Percentiles rank a stretch among this genome's conserved stretches.
Conservation (phyloP, 1,139 yeast species). For the Hemisphaericaspora lyxosophila region DNA sequence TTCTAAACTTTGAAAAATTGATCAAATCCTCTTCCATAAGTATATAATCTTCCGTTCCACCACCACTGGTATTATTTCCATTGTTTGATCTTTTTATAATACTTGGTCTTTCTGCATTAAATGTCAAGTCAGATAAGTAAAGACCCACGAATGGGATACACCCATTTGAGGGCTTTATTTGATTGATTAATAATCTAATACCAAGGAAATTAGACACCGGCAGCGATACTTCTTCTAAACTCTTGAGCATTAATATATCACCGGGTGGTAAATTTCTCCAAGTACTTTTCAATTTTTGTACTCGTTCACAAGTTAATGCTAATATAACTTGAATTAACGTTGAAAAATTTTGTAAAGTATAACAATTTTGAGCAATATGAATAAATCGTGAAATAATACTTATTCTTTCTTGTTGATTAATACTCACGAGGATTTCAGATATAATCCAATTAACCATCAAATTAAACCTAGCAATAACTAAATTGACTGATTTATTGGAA, state of each 20-base stretch:
- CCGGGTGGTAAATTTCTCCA: conserved; percentile 66
- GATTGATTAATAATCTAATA: conserved; percentile 62
- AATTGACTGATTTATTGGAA: conserved; percentile 67
- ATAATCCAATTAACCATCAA: conserved; percentile 90
- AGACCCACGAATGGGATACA: conserved; percentile 89
- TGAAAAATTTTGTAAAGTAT: conserved; percentile 73
- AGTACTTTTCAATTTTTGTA: conserved; percentile 63
- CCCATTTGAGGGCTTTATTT: conserved; percentile 68
- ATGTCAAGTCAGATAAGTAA: conserved; percentile 77
- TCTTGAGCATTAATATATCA: conserved; percentile 62
- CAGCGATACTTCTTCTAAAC: conserved; percentile 61
- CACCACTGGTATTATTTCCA: conserved; percentile 4
- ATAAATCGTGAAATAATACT: conserved; percentile 75
- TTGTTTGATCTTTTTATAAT: conserved; percentile 23
- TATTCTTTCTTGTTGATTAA: conserved; percentile 55
- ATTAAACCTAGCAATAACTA: conserved; percentile 86
- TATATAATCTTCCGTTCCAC: conserved; percentile 1
- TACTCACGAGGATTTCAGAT: conserved; percentile 78
- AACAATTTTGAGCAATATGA: conserved; percentile 78
- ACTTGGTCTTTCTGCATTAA: conserved; percentile 71
- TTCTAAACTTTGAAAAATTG: conserved; percentile 76
- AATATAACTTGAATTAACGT: conserved; percentile 84
- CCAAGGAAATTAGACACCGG: conserved; percentile 65
- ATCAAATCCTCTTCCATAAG: conserved; percentile 47
- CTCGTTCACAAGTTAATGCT: conserved; percentile 74